Base-by-base conservation (phyloP, 2,329 filamentous ascomycete species). In the Chalara sp. region DNA sequence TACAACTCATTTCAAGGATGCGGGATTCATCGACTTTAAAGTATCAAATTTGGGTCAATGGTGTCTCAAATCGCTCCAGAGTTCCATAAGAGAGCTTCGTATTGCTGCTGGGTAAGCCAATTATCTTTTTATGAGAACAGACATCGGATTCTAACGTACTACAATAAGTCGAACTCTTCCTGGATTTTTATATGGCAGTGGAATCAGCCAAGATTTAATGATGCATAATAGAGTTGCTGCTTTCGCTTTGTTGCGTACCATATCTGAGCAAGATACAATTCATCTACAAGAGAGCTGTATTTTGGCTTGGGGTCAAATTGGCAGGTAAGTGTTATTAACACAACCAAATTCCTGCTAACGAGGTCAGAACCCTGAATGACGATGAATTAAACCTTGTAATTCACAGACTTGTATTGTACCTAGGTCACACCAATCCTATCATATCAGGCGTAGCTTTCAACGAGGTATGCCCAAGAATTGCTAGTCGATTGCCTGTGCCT, bases 341-440 rank as follows among this genome's bases (percentile, higher is more conserved):
- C 13, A 37, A 11, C 12, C 6, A 39, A 10, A 45, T 48, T 32
- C 11, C 45, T 42, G 32, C 48, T 58, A 35, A 60, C 41, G 13
- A n/a, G 2, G 7, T 12, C 48, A 84, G 82, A 51, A 76, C 85
- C 7, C 85, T 87, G 43, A 79, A 81, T 12, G 88, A 93, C 55
- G 83, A 92, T 56, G 89, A 96, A 64, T 79, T 96, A 50, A 93
- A 93, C 59, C 79, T 96, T 48, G 86, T 93, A 28, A 73, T 99
- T 32, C 77, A 95, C 50, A 84, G 87, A 57, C 76, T 97, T 6
- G 76, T 96, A 6, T 87, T 95, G 52, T 96, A 93, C 63, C 74
- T 97, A 6, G 92, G 92, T 6, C 86, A 93, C 68, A 75, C 80
- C 41, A 96, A 95, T 65, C 79, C 81, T 39, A 79, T 96, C 32